phyloP scores from a whole-genome alignment of 495 filamentous ascomycete species.

The Lepidopterella palustris region DNA sequence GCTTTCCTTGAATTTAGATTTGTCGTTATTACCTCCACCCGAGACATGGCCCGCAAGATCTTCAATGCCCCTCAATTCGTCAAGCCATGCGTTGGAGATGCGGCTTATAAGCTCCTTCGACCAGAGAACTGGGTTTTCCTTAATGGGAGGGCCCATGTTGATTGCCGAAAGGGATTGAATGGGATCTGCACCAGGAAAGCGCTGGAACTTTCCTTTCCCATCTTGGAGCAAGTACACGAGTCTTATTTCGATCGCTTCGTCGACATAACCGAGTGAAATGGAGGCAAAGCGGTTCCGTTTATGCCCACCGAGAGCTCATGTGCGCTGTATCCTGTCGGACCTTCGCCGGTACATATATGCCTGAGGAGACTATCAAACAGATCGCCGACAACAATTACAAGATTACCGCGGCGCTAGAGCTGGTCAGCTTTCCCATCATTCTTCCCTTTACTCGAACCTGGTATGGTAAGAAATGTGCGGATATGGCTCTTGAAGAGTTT shows the following conservation, averaged over 20 bases:
- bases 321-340: constrained; percentile 91
- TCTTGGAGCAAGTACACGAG: constrained; percentile 87
- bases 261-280: constrained; percentile 57
- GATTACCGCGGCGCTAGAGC: constrained; percentile 93
- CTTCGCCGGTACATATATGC: constrained; percentile 93
- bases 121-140: constrained; percentile 95
- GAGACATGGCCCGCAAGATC: constrained; percentile 93
- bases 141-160: constrained; percentile 89
- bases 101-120: constrained; percentile 88
- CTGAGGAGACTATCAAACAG: constrained; percentile 82
- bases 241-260: constrained; percentile 76
- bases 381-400: constrained; percentile 95
- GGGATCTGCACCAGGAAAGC: constrained; percentile 88
- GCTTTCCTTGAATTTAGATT: constrained; percentile 53
- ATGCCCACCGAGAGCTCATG: constrained; percentile 95
- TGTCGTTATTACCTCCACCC: constrained; percentile 91
- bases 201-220: constrained; percentile 80
- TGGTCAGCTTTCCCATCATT: constrained; percentile 98
- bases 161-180: constrained; percentile 95
- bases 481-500: constrained; percentile 88
- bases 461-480: constrained; percentile 94
- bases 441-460: constrained; percentile 92
- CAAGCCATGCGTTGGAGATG: constrained; percentile 95
- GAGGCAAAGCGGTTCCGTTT: constrained; percentile 70
- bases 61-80: constrained; percentile 92